Conservation (phyloP, 768 basidiomycete genomes). For the Serendipita sp. region DNA sequence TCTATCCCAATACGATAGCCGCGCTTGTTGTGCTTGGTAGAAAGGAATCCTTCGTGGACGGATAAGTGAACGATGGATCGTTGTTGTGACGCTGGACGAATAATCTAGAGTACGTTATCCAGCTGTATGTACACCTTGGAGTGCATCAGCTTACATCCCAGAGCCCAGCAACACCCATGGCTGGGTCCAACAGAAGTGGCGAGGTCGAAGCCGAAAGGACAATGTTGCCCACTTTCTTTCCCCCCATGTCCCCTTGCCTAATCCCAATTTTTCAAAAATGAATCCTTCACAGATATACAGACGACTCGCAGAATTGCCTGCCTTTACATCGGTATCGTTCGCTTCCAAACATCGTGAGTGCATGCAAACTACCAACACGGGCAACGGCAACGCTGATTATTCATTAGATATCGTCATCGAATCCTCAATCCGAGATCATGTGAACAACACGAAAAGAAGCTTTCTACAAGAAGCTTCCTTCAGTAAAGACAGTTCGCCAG, state of each 20-base stretch:
- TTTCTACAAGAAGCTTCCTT: background rate
- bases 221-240: background rate
- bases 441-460: background rate
- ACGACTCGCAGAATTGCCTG: background rate
- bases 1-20: constrained; percentile 80
- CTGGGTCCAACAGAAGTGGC: background rate
- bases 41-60: constrained; percentile 56
- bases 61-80: constrained; percentile 68
- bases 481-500: too few species aligned
- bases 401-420: background rate
- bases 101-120: constrained; percentile 25
- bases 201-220: background rate
- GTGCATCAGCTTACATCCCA: constrained; percentile 22
- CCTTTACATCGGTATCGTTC: background rate
- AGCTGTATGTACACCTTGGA: background rate
- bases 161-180: constrained; percentile 25
- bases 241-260: background rate
- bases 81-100: constrained; percentile 52
- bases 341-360: background rate
- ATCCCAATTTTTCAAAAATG: background rate
- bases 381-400: background rate
- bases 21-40: constrained; percentile 44
- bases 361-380: background rate
- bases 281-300: background rate
- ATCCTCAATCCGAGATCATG: background rate